Evolutionary conservation across 2,329 filamentous ascomycete genomes (phyloP).

Genomic region (Curvularia sp.): DNA sequence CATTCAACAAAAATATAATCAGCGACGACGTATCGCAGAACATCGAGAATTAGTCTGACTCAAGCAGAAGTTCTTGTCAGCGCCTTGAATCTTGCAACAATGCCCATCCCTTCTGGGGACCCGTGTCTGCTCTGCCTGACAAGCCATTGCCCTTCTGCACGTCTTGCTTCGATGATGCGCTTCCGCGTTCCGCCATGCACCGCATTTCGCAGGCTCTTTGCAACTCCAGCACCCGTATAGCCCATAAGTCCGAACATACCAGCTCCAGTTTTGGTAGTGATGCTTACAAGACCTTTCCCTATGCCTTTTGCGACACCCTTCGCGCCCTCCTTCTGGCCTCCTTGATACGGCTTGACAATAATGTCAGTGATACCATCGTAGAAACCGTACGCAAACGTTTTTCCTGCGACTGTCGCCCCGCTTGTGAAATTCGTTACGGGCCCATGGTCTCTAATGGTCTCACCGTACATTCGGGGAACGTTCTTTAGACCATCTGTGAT

Average conservation of each 20-base stretch:
- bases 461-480: constrained; percentile 79
- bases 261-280: constrained; percentile 23
- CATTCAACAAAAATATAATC: too few species aligned
- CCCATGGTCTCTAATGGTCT: constrained; percentile 73
- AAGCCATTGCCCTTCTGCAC: not conserved
- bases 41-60: too few species aligned
- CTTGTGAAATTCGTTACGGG: constrained; percentile 76
- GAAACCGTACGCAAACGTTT: constrained; percentile 74
- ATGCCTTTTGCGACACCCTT: constrained; percentile 61
- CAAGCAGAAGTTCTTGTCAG: too few species aligned
- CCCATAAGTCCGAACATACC: constrained; percentile 25
- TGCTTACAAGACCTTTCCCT: constrained; percentile 39
- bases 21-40: too few species aligned
- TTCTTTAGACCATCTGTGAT: constrained; percentile 81
- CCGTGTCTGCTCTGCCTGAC: too few species aligned
- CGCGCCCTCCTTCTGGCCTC: constrained; percentile 66
- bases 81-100: too few species aligned
- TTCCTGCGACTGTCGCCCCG: constrained; percentile 76
- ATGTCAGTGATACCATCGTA: constrained; percentile 80
- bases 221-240: constrained; percentile 20
- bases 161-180: not conserved
- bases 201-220: not conserved
- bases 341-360: constrained; percentile 74
- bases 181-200: not conserved
- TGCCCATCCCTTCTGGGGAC: too few species aligned